Evolutionary conservation across 164 flowering plant genomes (phyloP), one percentile per base, ranked within the genome.

Genomic region (Warburgia ugandensis): DNA sequence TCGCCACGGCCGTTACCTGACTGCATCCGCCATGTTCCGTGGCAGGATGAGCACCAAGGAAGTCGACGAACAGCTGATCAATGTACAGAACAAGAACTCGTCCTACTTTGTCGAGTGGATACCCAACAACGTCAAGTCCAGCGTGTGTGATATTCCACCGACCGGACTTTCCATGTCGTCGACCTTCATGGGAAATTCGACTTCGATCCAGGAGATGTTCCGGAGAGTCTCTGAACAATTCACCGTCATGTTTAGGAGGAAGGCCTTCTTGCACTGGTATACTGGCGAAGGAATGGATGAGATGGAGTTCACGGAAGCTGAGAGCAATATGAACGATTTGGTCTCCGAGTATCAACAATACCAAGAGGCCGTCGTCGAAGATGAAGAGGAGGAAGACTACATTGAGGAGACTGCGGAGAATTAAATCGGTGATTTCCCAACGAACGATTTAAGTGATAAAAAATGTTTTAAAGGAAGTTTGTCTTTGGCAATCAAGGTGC

Each of bases 251-350:
- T 75, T 75, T 60, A 60, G 76, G 23, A 69, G 79, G 52, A 75
- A 75, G 61, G 76, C 76, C 55, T 74, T 74, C 75, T 68, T 74
- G 73, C 78, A 73, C 33, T 72, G 76, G 76, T 72, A 72, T 41
- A 72, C 76, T 2, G 76, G 76, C 7, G 76, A 73, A 31, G 77
- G 77, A 1, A 73, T 73, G 77, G 77, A 73, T 13, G 77, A 73
- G 55, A 72, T 72, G 76, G 76, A 72, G 51, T 72, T 72, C 26
- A 68, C 73, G 0, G 73, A 68, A 45, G 77, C 73, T 0, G 77
- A 72, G 42, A 69, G 77, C 55, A 72, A 72, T 59, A 72, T 72
- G 76, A 72, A 72, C 20, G 76, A 72, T 56, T 29, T 72, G 55
- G 76, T 73, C n/a, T 73, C 77, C 1, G 77, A 73, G 54, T 73